phyloP scores from a whole-genome alignment of 2,329 filamentous ascomycete species.

The Fusarium sp. region DNA sequence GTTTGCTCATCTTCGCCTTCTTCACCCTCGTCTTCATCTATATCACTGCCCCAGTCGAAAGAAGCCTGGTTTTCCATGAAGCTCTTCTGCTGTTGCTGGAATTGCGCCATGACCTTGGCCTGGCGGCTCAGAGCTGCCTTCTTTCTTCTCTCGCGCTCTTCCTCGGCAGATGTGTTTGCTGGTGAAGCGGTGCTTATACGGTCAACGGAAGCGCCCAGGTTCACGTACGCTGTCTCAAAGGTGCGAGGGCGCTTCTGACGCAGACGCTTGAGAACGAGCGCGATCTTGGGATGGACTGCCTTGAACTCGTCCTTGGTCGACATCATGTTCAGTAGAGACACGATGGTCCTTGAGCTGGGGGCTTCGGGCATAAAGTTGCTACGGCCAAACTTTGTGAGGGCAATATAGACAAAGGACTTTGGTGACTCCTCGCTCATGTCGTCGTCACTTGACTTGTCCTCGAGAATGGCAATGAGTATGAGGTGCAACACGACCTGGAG shows the following conservation, averaged over 20 bases:
- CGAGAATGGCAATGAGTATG: constrained; percentile 84
- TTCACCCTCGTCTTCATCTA: constrained; percentile 80
- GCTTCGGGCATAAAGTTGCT: constrained; percentile 71
- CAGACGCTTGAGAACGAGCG: constrained; percentile 84
- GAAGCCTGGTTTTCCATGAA: constrained; percentile 91
- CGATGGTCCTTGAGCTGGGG: constrained; percentile 71
- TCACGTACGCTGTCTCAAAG: constrained; percentile 76
- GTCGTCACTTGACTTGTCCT: constrained; percentile 76
- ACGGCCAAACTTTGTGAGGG: constrained; percentile 73
- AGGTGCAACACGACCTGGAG: constrained; percentile 92
- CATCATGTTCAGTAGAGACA: constrained; percentile 72
- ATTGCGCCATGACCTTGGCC: constrained; percentile 95
- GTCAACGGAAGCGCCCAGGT: constrained; percentile 77
- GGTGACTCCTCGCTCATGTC: constrained; percentile 60
- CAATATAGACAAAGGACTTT: constrained; percentile 78
- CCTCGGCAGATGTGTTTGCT: constrained; percentile 74
- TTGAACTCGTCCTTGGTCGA: constrained; percentile 80
- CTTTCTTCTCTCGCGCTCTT: constrained; percentile 87
- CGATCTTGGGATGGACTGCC: constrained; percentile 85
- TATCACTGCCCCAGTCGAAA: constrained; percentile 85
- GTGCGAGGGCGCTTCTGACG: constrained; percentile 82
- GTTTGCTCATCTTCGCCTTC: constrained; percentile 71
- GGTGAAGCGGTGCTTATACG: constrained; percentile 85
- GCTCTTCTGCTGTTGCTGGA: constrained; percentile 96
- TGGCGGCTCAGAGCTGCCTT: constrained; percentile 90